Evolutionary conservation across 148 eudicot genomes (phyloP).

Genomic region (Chenopodium formosanum): DNA sequence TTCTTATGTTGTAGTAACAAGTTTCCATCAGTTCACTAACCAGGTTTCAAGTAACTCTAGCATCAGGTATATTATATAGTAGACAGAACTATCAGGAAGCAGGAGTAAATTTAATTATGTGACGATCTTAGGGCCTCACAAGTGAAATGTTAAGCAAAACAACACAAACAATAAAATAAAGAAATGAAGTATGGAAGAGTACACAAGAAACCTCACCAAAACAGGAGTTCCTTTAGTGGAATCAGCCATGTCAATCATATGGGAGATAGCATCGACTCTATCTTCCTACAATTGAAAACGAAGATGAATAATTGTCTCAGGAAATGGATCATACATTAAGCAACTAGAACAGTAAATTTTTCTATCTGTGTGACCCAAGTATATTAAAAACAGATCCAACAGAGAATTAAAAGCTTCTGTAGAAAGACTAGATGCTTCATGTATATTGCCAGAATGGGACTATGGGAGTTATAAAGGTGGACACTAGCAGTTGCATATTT

Average conservation of each 20-base stretch:
- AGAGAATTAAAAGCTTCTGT: not conserved
- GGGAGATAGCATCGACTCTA: slow-evolving; percentile 8
- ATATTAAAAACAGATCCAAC: not conserved
- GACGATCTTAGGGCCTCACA: not conserved
- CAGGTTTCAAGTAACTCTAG: not conserved
- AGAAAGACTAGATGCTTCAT: not conserved
- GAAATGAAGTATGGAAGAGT: not conserved
- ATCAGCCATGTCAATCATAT: slow-evolving; percentile 1
- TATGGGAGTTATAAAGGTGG: not conserved
- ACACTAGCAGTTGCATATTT: not conserved
- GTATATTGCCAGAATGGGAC: not conserved
- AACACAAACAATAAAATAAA: too few species aligned
- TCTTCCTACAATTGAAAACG: slow-evolving; percentile 2
- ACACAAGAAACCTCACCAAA: slow-evolving; percentile 9
- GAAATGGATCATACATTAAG: not conserved
- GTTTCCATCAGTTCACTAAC: not conserved
- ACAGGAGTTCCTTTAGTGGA: slow-evolving; percentile 10
- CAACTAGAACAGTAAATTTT: too few species aligned
- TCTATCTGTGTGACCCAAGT: not conserved
- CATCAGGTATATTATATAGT: not conserved
- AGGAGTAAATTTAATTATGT: not conserved
- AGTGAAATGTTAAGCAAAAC: not conserved
- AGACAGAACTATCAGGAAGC: not conserved
- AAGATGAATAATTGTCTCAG: not conserved
- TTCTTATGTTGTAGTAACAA: not conserved